These are phyloP conservation scores for Coniochaeta pulveracea DNA, from an alignment of 2,329 filamentous ascomycete species.

Conservation along the genomic window DNA sequence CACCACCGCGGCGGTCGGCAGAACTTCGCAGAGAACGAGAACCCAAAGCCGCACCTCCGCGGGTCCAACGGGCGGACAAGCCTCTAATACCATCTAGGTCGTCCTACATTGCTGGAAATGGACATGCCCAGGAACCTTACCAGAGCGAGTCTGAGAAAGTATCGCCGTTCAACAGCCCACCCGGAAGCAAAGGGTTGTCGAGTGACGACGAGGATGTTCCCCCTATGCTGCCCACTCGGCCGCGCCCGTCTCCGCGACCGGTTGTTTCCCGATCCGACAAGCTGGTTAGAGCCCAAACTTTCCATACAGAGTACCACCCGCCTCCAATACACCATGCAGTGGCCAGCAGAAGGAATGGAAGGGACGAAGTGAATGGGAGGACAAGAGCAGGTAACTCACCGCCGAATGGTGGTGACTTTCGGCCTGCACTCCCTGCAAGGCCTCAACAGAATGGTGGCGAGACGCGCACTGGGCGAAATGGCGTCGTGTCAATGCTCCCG, in stretches of 20 bases:
- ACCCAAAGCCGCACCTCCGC: conserved; percentile 48
- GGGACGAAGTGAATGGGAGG: conserved; percentile 29
- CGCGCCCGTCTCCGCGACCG: conserved; percentile 26
- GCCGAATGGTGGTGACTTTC: conserved; percentile 29
- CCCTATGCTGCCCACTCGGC: conserved; percentile 36
- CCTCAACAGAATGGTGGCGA: conserved; percentile 26
- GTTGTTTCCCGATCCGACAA: conserved; percentile 14
- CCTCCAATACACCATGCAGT: conserved; percentile 40
- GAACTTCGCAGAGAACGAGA: conserved; percentile 43
- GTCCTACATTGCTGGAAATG: conserved; percentile 13
- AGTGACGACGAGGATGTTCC: conserved; percentile 43
- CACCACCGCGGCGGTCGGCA: conserved; percentile 50
- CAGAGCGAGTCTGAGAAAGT: conserved; percentile 30
- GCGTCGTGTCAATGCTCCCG: conserved; percentile 20
- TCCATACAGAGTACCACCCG: conserved; percentile 32
- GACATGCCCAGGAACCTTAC: conserved; percentile 18
- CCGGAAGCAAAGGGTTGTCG: conserved; percentile 41
- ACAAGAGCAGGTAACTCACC: conserved; percentile 24
- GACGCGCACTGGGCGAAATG: conserved; percentile 14
- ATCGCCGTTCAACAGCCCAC: conserved; percentile 82
- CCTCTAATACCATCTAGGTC: conserved; percentile 22
- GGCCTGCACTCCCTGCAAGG: conserved; percentile 37
- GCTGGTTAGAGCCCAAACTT: conserved; percentile 18
- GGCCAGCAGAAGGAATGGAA: conserved; percentile 30
- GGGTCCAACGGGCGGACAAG: conserved; percentile 73